Evolutionary conservation across 2,329 filamentous ascomycete species (phyloP), one percentile per base, ranked within the genome.

Genomic region (Venturia nashicola): DNA sequence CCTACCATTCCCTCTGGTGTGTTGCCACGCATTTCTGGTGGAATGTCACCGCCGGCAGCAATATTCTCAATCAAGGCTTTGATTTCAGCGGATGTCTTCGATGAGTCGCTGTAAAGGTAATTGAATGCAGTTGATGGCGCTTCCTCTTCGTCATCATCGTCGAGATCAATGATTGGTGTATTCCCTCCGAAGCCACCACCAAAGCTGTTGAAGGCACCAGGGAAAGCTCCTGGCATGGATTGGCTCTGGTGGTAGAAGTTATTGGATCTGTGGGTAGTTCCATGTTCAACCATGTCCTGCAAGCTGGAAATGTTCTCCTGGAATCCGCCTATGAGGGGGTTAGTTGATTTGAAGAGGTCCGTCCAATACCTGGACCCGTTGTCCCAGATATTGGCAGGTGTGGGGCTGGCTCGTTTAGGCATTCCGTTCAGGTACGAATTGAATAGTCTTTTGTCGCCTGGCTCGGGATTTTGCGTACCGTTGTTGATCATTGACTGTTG

Each of bases 11-110:
- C 86, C 51, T 82, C 80, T 0, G 90, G 90, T 0, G 88, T 91
- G 32, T 83, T 83, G 65, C 88, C 84, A 18, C 87, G 82, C 61
- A 86, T 80, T 63, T 86, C 59, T 36, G 80, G 77, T 0, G 82
- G 78, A 14, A 87, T 79, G 7, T 88, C 85, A 69, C 85, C 81
- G 69, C 92, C 89, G 0, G 88, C 86, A 27, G 85, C 81, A 67
- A 92, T 91, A 66, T 90, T 90, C 55, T 85, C 80, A 12, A 93
- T 76, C 5, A 93, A 75, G 34, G 85, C 80, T 67, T 88, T 83
- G 64, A 93, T 83, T 69, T 91, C 87, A 65, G 88, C 81, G n/a
- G 81, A 75, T 2, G 80, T 82, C 64, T 82, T 78, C 36, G 75
- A 76, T 3, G 79, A 77, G 68, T 84, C 81, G 12, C 27, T 61